Evolutionary conservation across 176 grass and related monocot genomes (phyloP), one percentile per base, ranked within the genome.

Genomic region (Triticum urartu): DNA sequence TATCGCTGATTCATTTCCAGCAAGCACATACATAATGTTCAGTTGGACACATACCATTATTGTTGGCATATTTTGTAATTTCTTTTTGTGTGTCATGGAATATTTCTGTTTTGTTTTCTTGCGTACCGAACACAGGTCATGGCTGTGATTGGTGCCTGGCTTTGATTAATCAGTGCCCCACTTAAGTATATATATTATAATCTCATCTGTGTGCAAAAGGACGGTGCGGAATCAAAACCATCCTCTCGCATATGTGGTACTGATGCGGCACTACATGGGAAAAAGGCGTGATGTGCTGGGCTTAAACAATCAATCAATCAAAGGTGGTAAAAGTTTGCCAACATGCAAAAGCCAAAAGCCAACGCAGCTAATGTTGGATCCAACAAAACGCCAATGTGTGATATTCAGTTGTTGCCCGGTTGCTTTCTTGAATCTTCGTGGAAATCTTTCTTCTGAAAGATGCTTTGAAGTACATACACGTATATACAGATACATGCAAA

Each of bases 301-400:
- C 73, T 30, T 61, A 18, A 65, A 66, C 15, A 61, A 72, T 34
- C 59, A 13, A 52, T 52, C 48, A 52, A 54, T 36, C 3, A 59
- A 52, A 52, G 43, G 43, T 43, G 20, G 35, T 61, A 60, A 83
- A 87, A 87, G 84, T 17, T 47, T 47, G 43, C 3, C 43, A 79
- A 79, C 66, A 81, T 75, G 74, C 61, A 81, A 84, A 88, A 64
- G 69, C 69, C 69, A 77, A 85, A 91, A 88, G 81, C 69, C 18
- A 48, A 40, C 20, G 10, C 62, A 0, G 36, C 38, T 43, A 81
- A 64, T 56, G 67, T 80, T 84, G 81, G 67, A 83, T 79, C 58
- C 75, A 91, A 11, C 3, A 76, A 74, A 81, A 68, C 2, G 77
- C 25, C 45, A 76, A 25, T 8, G 43, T 30, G 1, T 35, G 48